Percentiles rank a stretch among this genome's conserved stretches.
Conservation (phyloP, 345 rosid genomes). For the Dipteronia sinensis region DNA sequence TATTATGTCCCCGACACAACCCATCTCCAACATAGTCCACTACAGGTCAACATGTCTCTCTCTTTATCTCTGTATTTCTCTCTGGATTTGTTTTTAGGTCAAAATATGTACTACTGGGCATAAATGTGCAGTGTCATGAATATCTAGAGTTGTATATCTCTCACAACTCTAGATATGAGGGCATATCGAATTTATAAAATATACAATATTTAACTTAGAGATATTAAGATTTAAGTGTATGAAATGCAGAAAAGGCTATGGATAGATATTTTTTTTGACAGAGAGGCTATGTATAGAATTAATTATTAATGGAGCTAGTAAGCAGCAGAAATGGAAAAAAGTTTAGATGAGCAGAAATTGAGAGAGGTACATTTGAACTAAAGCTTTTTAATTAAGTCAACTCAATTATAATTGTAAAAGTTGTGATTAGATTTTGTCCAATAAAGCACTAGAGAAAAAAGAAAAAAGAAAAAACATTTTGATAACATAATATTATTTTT, state of each 20-base stretch:
- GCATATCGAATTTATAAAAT: too few species aligned
- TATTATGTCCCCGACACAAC: not conserved
- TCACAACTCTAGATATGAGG: too few species aligned
- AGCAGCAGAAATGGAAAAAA: not conserved
- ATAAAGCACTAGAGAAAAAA: not conserved
- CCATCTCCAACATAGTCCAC: slow-evolving; percentile 1
- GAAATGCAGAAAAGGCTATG: too few species aligned
- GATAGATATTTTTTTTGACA: too few species aligned
- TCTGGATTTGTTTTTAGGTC: not conserved
- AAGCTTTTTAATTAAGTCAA: slow-evolving; percentile 5
- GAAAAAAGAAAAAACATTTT: not conserved
- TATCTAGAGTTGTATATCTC: not conserved
- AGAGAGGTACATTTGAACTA: slow-evolving; percentile 1
- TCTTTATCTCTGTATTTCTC: not conserved
- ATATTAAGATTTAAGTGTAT: too few species aligned
- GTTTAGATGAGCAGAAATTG: not conserved
- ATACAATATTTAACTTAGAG: too few species aligned
- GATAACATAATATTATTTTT: not conserved
- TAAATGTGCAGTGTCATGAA: not conserved
- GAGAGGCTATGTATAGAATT: too few species aligned
- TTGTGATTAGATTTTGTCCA: not conserved
- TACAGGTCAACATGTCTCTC: not conserved
- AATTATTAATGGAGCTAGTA: not conserved
- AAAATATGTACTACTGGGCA: not conserved
- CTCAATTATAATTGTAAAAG: slow-evolving; percentile 8